These are phyloP conservation scores for Anastatica hierochuntica DNA, from an alignment of 345 rosid species.

Conservation along the genomic window DNA sequence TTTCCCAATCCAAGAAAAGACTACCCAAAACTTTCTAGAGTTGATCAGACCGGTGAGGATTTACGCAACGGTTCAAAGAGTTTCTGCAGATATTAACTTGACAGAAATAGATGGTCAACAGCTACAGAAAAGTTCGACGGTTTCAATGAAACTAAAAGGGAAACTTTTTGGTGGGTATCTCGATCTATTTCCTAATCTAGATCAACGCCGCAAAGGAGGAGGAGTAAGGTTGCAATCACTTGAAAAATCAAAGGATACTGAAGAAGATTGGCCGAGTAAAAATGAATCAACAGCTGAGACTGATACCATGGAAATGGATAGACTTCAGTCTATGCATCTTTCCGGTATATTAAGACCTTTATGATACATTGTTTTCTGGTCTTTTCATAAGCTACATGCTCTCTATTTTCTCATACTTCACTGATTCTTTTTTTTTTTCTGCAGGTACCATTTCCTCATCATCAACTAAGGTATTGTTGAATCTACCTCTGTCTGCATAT, in stretches of 20 bases:
- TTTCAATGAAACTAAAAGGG: constrained; percentile 40
- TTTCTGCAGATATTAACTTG: constrained; percentile 25
- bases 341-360: constrained; percentile 33
- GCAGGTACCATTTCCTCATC: constrained; percentile 46
- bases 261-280: constrained; percentile 27
- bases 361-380: no score
- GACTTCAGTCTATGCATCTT: constrained; percentile 24
- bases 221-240: no score
- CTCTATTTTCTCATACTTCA: background rate
- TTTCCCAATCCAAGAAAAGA: constrained; percentile 35
- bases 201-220: constrained; percentile 36
- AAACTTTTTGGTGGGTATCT: constrained; percentile 31
- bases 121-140: constrained; percentile 31
- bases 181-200: constrained; percentile 35
- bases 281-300: constrained; percentile 67
- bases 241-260: constrained; percentile 42
- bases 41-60: constrained; percentile 36
- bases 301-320: constrained; percentile 62
- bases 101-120: constrained; percentile 31
- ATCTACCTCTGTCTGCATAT: background rate
- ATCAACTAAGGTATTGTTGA: constrained; percentile 44
- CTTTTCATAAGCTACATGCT: background rate
- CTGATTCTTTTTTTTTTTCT: constrained; percentile 13
- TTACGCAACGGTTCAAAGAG: constrained; percentile 30
- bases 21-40: constrained; percentile 21